Conservation (phyloP, 805 yeast genomes). For the Saccharomycopsis babjevae region DNA sequence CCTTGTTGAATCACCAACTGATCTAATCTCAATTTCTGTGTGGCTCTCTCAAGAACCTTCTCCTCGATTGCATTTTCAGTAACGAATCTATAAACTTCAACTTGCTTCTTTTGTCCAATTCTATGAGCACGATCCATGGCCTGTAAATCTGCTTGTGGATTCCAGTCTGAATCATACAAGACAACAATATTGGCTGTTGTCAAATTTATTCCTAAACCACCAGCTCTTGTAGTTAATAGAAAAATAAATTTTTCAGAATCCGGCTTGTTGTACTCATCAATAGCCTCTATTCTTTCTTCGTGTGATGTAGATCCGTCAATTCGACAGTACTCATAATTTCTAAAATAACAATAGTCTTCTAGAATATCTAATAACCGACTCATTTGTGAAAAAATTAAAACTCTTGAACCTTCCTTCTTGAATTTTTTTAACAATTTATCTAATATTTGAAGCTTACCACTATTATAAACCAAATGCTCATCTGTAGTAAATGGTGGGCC, state of each 20-base stretch:
- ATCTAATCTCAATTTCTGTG: constrained; percentile 84
- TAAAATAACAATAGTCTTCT: constrained; percentile 82
- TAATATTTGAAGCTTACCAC: constrained; percentile 83
- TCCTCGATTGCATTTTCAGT: constrained; percentile 96
- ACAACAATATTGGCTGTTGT: constrained; percentile 89
- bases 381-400: constrained; percentile 89
- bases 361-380: constrained; percentile 78
- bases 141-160: constrained; percentile 95
- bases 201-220: constrained; percentile 90
- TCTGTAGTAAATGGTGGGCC: constrained; percentile 97
- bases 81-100: constrained; percentile 81
- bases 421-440: constrained; percentile 72
- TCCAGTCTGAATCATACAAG: constrained; percentile 91
- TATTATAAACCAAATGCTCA: constrained; percentile 81
- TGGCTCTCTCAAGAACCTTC: constrained; percentile 90
- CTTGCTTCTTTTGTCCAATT: constrained; percentile 95
- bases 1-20: constrained; percentile 96
- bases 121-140: constrained; percentile 98
- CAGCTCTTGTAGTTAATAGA: constrained; percentile 87
- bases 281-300: constrained; percentile 85
- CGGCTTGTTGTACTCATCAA: constrained; percentile 83
- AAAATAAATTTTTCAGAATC: constrained; percentile 76
- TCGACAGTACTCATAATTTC: constrained; percentile 80
- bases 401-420: constrained; percentile 74
- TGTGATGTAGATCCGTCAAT: constrained; percentile 92